Conservation (phyloP, 2,329 filamentous ascomycete genomes). For the Pseudogymnoascus destructans region DNA sequence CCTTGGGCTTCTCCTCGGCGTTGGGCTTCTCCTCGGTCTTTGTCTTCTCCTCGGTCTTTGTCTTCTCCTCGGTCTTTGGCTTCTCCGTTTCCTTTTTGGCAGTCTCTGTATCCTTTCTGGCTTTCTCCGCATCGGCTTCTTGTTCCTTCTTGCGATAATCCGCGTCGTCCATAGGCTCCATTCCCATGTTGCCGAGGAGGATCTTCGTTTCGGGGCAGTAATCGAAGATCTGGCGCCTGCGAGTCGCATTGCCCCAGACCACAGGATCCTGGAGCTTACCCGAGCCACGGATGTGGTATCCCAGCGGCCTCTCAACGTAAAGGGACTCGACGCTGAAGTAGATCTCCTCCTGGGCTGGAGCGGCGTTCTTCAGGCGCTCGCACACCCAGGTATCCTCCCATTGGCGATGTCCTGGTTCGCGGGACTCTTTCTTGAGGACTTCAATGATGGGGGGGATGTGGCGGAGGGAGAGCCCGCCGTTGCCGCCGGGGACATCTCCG, state of each 20-base stretch:
- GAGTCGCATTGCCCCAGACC: conserved; percentile 37
- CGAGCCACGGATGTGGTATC: conserved; percentile 41
- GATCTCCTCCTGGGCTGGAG: background rate
- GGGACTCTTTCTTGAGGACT: conserved; percentile 36
- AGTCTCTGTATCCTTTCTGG: background rate
- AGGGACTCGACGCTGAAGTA: conserved; percentile 28
- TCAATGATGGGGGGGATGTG: conserved; percentile 40
- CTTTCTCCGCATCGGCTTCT: background rate
- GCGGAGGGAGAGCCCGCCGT: conserved; percentile 39
- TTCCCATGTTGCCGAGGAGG: conserved; percentile 31
- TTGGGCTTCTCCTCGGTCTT: background rate
- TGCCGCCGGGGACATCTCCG: conserved; percentile 31
- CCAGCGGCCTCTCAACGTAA: conserved; percentile 40
- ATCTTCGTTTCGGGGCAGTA: conserved; percentile 49
- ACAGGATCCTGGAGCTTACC: conserved; percentile 33
- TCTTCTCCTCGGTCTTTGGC: background rate
- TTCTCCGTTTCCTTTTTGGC: background rate
- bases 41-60: background rate
- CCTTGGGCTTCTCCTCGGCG: background rate
- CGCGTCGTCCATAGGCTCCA: conserved; percentile 23
- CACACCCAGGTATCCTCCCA: conserved; percentile 28
- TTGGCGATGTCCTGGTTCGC: conserved; percentile 35
- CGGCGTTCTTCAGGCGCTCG: conserved; percentile 11
- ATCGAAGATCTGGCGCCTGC: conserved; percentile 38
- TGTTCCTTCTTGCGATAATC: conserved; percentile 17